Evolutionary conservation across 139 green algal species (phyloP).

Genomic region (Pycnococcus provasolii): DNA sequence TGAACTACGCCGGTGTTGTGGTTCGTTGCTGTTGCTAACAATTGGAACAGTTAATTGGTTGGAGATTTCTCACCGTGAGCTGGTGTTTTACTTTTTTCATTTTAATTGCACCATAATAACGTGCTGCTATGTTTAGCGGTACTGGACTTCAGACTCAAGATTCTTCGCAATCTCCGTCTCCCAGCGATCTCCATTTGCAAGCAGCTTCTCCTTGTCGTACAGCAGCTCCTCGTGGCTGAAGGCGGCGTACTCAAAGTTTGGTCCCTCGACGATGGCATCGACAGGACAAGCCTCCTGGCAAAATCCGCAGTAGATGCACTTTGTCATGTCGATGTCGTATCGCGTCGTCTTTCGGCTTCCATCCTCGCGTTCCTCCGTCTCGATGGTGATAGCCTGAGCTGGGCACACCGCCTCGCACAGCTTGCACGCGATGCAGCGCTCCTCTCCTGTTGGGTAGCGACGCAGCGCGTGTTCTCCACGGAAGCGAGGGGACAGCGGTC

Average conservation of each 20-base stretch:
- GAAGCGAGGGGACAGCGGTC: slow-evolving; percentile 81
- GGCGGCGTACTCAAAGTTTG: slow-evolving; percentile 97
- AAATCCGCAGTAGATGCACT: slow-evolving; percentile 95
- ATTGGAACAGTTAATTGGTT: no score
- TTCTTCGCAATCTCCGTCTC: slow-evolving; percentile 95
- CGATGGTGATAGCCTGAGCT: slow-evolving; percentile 96
- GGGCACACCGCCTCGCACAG: slow-evolving; percentile 90
- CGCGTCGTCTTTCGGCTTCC: slow-evolving; percentile 79
- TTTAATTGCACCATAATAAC: no score
- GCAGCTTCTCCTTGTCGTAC: slow-evolving; percentile 99
- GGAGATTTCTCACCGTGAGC: no score
- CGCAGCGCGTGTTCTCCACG: slow-evolving; percentile 94
- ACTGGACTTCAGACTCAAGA: slow-evolving; percentile 29
- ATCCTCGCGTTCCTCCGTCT: slow-evolving; percentile 97
- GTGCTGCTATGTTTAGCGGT: no score
- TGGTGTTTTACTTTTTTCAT: no score
- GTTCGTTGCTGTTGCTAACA: no score
- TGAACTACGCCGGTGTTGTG: no score
- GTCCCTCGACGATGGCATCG: slow-evolving; percentile 95
- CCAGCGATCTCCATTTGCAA: slow-evolving; percentile 93
- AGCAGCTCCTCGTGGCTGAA: slow-evolving; percentile 94
- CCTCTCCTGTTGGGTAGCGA: slow-evolving; percentile 92
- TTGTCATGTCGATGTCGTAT: slow-evolving; percentile 99
- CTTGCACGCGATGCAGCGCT: slow-evolving; percentile 99
- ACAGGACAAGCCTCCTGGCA: slow-evolving; percentile 97